A percentile compares a stretch with the other conserved stretches of the same genome.
Evolutionary conservation across 495 filamentous ascomycete genomes (phyloP).

Genomic region (Chlorociboria aeruginascens): DNA sequence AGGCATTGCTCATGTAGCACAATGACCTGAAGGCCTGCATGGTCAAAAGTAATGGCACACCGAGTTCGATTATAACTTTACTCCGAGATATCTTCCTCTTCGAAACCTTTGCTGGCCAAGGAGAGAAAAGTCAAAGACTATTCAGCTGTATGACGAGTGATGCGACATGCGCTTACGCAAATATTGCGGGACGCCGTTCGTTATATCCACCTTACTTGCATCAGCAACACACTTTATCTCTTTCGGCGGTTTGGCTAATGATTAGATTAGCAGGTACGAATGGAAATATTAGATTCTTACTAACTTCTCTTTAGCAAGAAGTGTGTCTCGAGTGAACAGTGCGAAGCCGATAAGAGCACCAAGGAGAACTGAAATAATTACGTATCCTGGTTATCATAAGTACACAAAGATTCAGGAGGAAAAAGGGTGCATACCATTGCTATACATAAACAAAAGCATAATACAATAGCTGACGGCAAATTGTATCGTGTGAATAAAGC

Average conservation of each 20-base stretch:
- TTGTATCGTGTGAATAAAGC: slow-evolving; percentile 7
- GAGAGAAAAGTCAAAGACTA: no score
- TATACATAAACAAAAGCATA: slow-evolving; percentile 12
- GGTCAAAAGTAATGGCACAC: no score
- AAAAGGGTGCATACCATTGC: slow-evolving; percentile 1
- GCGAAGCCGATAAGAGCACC: slow-evolving; percentile 9
- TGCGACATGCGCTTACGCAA: no score
- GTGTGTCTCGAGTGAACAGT: slow-evolving; percentile 10
- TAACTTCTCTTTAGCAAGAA: not conserved
- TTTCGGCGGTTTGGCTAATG: not conserved
- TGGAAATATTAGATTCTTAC: not conserved
- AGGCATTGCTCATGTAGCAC: no score
- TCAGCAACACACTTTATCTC: not conserved
- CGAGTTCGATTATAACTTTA: no score
- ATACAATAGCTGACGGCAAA: slow-evolving; percentile 10
- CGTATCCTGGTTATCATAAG: slow-evolving; percentile 2
- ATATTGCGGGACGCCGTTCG: no score
- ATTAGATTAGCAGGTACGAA: not conserved
- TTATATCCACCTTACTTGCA: no score
- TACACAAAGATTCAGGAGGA: not conserved
- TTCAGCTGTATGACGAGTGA: no score
- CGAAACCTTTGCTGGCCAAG: no score
- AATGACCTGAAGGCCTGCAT: no score
- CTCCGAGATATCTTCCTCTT: no score
- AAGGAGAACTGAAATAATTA: slow-evolving; percentile 10